Conservation (phyloP, 2,329 filamentous ascomycete species). For the Juglanconis sp. region DNA sequence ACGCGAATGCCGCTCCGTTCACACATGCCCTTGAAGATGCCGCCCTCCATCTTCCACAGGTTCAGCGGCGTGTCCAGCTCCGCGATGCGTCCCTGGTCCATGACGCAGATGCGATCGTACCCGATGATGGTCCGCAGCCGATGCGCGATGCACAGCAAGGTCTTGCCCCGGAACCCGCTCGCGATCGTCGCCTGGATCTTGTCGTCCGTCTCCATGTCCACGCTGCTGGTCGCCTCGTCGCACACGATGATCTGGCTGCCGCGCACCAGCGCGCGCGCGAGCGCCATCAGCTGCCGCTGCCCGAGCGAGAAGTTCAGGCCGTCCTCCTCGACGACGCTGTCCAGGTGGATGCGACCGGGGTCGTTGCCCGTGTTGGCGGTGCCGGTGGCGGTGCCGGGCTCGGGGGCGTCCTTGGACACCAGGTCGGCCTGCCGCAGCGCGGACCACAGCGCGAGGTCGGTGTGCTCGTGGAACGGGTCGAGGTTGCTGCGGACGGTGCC, state of each 20-base stretch:
- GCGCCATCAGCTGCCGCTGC: constrained; percentile 91
- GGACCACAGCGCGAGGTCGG: constrained; percentile 73
- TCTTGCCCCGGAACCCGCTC: constrained; percentile 79
- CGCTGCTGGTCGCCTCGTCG: constrained; percentile 89
- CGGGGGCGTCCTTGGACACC: constrained; percentile 39
- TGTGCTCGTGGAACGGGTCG: constrained; percentile 77
- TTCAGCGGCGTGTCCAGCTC: constrained; percentile 76
- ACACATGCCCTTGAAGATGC: constrained; percentile 88
- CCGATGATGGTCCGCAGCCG: constrained; percentile 86
- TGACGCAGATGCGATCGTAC: constrained; percentile 94
- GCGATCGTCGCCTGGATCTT: constrained; percentile 92
- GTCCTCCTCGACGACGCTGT: constrained; percentile 85
- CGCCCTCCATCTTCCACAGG: constrained; percentile 65
- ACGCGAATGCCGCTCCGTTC: constrained; percentile 73
- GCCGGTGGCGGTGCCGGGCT: constrained; percentile 30
- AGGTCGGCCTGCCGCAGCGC: constrained; percentile 75
- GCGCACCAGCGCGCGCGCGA: constrained; percentile 85
- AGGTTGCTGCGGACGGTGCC: constrained; percentile 77
- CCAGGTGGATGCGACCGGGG: constrained; percentile 70
- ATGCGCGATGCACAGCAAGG: constrained; percentile 89
- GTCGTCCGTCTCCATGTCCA: constrained; percentile 95
- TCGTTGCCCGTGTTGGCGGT: constrained; percentile 22
- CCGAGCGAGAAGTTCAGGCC: constrained; percentile 94
- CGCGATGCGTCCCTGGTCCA: constrained; percentile 85
- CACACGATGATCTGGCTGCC: constrained; percentile 90